Base-by-base conservation (phyloP, 2,329 filamentous ascomycete genomes). In the Penicillium sp. region DNA sequence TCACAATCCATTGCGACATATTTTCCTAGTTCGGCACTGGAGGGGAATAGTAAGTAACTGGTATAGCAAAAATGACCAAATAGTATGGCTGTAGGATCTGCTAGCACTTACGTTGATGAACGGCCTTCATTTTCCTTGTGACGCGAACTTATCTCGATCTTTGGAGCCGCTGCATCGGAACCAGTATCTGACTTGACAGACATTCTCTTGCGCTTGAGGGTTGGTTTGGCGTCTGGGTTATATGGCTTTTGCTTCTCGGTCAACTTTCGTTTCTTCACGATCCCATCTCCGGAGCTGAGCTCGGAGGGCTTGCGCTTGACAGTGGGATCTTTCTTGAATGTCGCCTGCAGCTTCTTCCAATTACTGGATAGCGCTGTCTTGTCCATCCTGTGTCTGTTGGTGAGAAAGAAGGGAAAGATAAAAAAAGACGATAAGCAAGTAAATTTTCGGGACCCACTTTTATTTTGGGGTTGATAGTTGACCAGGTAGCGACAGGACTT, bases 1-100 rank as follows among this genome's bases (percentile, higher is more conserved):
- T 99, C 94, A 74, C 94, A 99, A 77, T 99, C 94, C 44, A 99
- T 84, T 19, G 90, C 89, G 40, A 99, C 78, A 72, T 96, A 99
- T 80, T 94, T 96, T 49, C 93, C 94, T 19, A 92, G 78, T 50
- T 91, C 84, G 35, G 88, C 76, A 6, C 81, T 84, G 25, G 28
- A 31, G n/a, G 10, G 78, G 73, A 60, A 69, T 33, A n/a, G 52
- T 67, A 52, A 66, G 63, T 45, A 50, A 14, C 30, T 49, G 43
- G 11, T 12, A 14, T 12, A 33, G 37, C 7, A 10, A 30, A 5
- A 14, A 11, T 19, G n/a, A 12, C 4, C 7, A 43, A 37, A 28
- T 10, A 40, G 30, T 45, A 74, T 64, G 46, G 50, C 55, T 43
- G 30, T 41, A 33, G 33, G 28, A 31, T 40, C 26, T 16, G 17